Evolutionary conservation across 148 eudicot species (phyloP), one percentile per base, ranked within the genome.

Genomic region (Spergularia marina): DNA sequence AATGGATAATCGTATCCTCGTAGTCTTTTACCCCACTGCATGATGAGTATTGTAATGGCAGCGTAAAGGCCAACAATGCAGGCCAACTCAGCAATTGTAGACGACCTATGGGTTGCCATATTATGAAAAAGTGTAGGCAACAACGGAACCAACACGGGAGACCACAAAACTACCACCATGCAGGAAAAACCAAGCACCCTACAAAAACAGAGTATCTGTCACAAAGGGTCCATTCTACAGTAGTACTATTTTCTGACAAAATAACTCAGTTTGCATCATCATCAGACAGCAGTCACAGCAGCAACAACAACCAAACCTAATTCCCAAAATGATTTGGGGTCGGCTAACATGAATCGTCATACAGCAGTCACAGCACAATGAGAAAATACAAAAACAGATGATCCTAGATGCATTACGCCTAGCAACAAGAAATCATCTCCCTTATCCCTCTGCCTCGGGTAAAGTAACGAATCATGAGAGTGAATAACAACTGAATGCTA

Each of bases 141-240:
- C 81, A 92, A 71, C 5, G 99, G 99, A 76, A 95, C 75, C 70
- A 87, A 81, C 68, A 92, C 85, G 13, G 99, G 99, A 52, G 98
- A 87, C 99, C 99, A 95, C 59, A 95, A 80, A 67, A 95, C 89
- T 80, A 95, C 78, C 73, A 87, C 99, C 99, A 95, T 84, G 82
- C 75, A 71, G 72, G 82, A 85, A 85, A 92, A 95, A 30, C 91
- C 98, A 70, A 89, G 86, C 73, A 95, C 79, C 91, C 99, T 95
- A 73, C 54, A 68, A 74, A 74, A 73, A 44, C 49, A 20, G 65
- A 58, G 56, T 75, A 68, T 15, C 13, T 75, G 70, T 44, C 62
- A 59, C 53, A 49, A 18, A 51, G 49, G 59, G 55, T 20, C 16
- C 54, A 17, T 41, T 41, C 34, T 44, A 44, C 13, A 14, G 1